phyloP scores from a whole-genome alignment of 345 rosid species.

The Mallotus nudiflorus region DNA sequence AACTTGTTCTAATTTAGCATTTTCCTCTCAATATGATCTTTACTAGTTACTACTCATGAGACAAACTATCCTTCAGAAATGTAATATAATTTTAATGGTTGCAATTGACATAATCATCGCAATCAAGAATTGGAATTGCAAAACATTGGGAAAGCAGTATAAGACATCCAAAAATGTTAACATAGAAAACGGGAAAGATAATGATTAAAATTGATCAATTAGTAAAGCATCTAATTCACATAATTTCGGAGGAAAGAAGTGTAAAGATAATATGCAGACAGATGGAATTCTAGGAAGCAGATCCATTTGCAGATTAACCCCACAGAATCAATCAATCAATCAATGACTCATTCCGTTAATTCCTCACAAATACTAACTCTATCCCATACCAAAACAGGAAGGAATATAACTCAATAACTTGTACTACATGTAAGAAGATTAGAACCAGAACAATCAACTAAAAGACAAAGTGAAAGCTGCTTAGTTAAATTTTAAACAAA shows the following conservation, averaged over 20 bases:
- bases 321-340: too few relatives aligned
- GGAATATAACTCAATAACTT: neutral
- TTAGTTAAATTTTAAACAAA: neutral
- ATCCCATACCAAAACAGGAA: neutral
- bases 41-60: neutral
- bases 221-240: too few relatives aligned
- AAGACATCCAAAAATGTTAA: neutral
- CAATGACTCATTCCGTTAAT: neutral
- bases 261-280: neutral
- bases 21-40: neutral
- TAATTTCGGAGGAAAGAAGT: too few relatives aligned
- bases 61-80: neutral
- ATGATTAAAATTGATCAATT: neutral
- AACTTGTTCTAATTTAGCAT: neutral
- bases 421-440: neutral
- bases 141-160: neutral
- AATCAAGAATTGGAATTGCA: neutral
- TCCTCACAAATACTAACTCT: neutral
- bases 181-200: neutral
- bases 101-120: neutral
- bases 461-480: neutral
- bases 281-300: neutral
- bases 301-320: constrained; percentile 4
- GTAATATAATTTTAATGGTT: too few relatives aligned
- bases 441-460: neutral